These are phyloP conservation scores for Yamadazyma sp. DNA, from an alignment of 1,139 yeast genomes.

Conservation along the genomic window DNA sequence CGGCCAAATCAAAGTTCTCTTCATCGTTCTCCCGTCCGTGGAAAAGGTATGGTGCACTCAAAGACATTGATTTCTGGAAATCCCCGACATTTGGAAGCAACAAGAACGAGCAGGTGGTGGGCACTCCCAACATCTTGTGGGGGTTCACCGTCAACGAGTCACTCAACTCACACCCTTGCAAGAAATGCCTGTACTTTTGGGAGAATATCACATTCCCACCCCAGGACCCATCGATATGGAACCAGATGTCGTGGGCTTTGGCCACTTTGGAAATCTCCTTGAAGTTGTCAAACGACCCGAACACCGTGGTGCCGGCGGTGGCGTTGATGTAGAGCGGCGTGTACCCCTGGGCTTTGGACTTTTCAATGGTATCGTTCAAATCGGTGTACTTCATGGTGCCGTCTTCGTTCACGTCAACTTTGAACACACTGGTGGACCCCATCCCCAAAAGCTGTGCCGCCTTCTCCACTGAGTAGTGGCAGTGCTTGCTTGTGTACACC, in stretches of 20 bases:
- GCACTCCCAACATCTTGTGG: slow-evolving; percentile 89
- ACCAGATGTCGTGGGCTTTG: slow-evolving; percentile 58
- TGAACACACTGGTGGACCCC: slow-evolving; percentile 64
- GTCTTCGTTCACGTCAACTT: slow-evolving; percentile 54
- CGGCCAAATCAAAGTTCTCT: slow-evolving; percentile 77
- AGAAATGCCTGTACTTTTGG: slow-evolving; percentile 39
- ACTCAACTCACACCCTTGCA: slow-evolving; percentile 65
- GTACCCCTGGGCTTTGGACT: slow-evolving; percentile 50
- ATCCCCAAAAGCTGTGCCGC: slow-evolving; percentile 78
- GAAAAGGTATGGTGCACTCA: slow-evolving; percentile 79
- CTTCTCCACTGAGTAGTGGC: slow-evolving; percentile 81
- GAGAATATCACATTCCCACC: slow-evolving; percentile 85
- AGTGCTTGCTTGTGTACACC: slow-evolving; percentile 67
- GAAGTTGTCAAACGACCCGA: slow-evolving; percentile 79
- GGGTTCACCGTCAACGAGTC: slow-evolving; percentile 85
- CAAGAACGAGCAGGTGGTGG: slow-evolving; percentile 81
- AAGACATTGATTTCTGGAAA: slow-evolving; percentile 72
- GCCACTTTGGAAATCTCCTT: slow-evolving; percentile 56
- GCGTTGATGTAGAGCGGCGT: slow-evolving; percentile 78
- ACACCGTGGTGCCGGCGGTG: slow-evolving; percentile 89
- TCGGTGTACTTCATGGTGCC: slow-evolving; percentile 59
- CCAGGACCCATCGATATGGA: slow-evolving; percentile 91
- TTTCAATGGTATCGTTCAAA: slow-evolving; percentile 46
- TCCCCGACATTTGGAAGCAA: slow-evolving; percentile 65
- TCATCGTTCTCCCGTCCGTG: slow-evolving; percentile 56